A percentile compares a stretch with the other conserved stretches of the same genome.
Evolutionary conservation across 1,284 basidiomycete species (phyloP).

Genomic region (Cutaneotrichosporon dermatis): DNA sequence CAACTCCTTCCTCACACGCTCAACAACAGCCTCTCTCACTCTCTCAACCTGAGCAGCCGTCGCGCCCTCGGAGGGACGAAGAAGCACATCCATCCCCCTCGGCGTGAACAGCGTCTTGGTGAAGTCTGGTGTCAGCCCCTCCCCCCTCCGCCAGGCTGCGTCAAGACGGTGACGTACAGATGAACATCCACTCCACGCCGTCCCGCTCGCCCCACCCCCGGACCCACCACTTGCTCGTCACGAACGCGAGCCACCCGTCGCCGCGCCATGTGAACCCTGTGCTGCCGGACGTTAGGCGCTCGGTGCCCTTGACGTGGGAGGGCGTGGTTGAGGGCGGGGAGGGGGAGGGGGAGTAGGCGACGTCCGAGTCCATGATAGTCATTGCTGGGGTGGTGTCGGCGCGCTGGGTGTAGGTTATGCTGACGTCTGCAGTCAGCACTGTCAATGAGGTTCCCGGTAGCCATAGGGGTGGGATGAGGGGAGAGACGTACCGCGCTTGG

Average conservation of each 20-base stretch:
- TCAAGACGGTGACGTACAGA: no score
- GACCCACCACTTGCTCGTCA: constrained; percentile 55
- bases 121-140: constrained; percentile 43
- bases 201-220: constrained; percentile 47
- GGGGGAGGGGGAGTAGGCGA: not conserved
- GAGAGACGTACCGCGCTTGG: not conserved
- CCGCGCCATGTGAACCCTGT: constrained; percentile 54
- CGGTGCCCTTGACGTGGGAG: constrained; percentile 46
- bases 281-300: constrained; percentile 19
- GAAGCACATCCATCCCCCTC: constrained; percentile 52
- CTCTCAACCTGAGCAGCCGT: not conserved
- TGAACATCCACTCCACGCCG: constrained; percentile 52
- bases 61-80: not conserved
- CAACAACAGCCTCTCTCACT: not conserved
- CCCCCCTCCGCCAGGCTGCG: no score
- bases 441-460: no score
- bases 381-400: not conserved
- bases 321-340: not conserved
- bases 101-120: constrained; percentile 56
- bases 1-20: not conserved
- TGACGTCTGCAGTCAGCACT: not conserved
- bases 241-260: constrained; percentile 50
- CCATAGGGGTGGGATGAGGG: no score
- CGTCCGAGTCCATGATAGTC: not conserved
- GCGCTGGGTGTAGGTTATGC: constrained; percentile 6